Evolutionary conservation across 805 yeast species (phyloP).

Genomic region (Monosporozyma aerobia): DNA sequence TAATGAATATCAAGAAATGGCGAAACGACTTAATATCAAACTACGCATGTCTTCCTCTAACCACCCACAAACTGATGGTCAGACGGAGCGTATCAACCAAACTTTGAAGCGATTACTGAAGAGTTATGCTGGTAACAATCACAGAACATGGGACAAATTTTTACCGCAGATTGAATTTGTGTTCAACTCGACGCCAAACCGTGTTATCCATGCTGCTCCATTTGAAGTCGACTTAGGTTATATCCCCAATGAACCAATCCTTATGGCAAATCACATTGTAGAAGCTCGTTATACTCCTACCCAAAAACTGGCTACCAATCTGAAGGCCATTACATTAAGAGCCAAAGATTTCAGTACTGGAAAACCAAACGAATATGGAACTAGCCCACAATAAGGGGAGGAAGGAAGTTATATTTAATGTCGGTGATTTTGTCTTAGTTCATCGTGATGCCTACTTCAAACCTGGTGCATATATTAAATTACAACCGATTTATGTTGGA

Average conservation of each 20-base stretch:
- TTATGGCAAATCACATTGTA: background rate
- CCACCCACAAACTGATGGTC: constrained; percentile 6
- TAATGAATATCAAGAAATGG: background rate
- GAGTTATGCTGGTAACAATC: background rate
- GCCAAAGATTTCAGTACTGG: constrained; percentile 1
- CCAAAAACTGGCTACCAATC: background rate
- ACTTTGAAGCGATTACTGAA: constrained; percentile 1
- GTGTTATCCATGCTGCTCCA: constrained; percentile 1
- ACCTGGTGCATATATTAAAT: constrained; percentile 1
- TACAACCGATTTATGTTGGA: constrained; percentile 6
- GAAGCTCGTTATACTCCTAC: background rate
- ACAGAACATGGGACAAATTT: constrained; percentile 2
- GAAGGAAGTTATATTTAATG: background rate
- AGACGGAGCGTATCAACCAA: constrained; percentile 3
- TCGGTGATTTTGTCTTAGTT: constrained; percentile 4
- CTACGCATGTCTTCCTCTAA: background rate
- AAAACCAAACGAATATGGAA: constrained; percentile 3
- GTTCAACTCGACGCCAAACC: constrained; percentile 4
- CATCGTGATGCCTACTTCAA: constrained; percentile 6
- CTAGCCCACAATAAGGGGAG: background rate
- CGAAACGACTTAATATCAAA: constrained; percentile 2
- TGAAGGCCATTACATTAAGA: background rate
- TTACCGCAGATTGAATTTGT: constrained; percentile 6
- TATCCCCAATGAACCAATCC: constrained; percentile 5
- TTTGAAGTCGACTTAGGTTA: constrained; percentile 8